Evolutionary conservation across 768 basidiomycete genomes (phyloP).

Genomic region (Hericium alpestre): DNA sequence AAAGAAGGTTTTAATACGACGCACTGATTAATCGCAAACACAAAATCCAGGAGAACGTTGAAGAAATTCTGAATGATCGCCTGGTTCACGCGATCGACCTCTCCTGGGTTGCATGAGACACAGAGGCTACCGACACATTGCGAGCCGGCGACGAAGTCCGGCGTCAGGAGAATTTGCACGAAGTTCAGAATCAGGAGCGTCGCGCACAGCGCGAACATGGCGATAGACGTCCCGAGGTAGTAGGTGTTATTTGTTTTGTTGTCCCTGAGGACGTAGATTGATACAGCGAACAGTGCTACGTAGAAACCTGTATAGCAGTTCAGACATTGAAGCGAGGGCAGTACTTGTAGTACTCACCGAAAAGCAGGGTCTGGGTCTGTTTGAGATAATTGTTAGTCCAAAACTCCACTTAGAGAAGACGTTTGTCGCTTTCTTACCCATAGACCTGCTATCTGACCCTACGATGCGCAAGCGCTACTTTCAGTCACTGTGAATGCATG

Average conservation of each 20-base stretch:
- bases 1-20: not conserved
- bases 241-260: not conserved
- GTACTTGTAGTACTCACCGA: not conserved
- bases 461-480: not conserved
- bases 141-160: not conserved
- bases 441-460: not conserved
- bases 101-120: not conserved
- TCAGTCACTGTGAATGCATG: not conserved
- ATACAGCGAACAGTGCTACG: not conserved
- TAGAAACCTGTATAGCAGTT: not conserved
- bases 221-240: not conserved
- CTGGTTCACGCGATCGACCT: not conserved
- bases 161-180: not conserved
- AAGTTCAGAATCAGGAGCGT: not conserved
- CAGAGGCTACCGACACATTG: not conserved
- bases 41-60: not conserved
- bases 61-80: not conserved
- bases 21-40: not conserved
- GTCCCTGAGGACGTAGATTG: not conserved
- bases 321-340: not conserved
- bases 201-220: not conserved
- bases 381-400: not conserved
- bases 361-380: not conserved
- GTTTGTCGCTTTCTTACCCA: not conserved
- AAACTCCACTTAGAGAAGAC: not conserved